Evolutionary conservation across 106 monocot species (phyloP).

Genomic region (Dioscorea zingiberensis): DNA sequence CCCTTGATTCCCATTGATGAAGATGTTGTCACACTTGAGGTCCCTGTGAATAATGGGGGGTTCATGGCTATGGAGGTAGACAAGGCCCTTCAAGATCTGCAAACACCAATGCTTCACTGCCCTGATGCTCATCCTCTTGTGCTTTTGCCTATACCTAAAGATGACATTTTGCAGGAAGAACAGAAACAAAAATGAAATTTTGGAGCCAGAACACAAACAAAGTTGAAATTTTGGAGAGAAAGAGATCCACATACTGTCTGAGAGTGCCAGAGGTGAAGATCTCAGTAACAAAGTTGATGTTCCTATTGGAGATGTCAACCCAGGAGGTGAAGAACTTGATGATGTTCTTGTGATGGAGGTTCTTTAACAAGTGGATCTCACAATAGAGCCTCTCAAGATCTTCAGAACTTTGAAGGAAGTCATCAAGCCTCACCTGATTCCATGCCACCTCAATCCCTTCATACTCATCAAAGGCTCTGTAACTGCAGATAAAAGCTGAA

Average conservation of each 20-base stretch:
- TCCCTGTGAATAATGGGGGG: slow-evolving; percentile 94
- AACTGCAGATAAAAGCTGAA: slow-evolving; percentile 33
- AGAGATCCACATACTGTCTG: slow-evolving; percentile 54
- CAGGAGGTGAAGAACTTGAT: slow-evolving; percentile 41
- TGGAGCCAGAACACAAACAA: no score
- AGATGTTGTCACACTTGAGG: slow-evolving; percentile 98
- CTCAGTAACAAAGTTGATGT: slow-evolving; percentile 91
- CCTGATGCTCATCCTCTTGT: slow-evolving; percentile 65
- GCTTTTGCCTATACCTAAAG: slow-evolving; percentile 78
- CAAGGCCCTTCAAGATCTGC: slow-evolving; percentile 81
- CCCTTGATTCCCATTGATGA: slow-evolving; percentile 98
- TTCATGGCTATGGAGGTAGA: slow-evolving; percentile 87
- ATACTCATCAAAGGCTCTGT: slow-evolving; percentile 53
- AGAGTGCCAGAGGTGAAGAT: slow-evolving; percentile 98
- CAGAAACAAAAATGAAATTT: no score
- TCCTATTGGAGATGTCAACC: slow-evolving; percentile 60
- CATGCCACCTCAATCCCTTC: slow-evolving; percentile 50
- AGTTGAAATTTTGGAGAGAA: no score
- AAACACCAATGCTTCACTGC: slow-evolving; percentile 98
- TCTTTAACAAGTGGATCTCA: slow-evolving; percentile 48
- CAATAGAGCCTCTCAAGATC: slow-evolving; percentile 45
- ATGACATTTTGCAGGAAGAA: not conserved
- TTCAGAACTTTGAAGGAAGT: slow-evolving; percentile 20
- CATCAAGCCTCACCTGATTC: slow-evolving; percentile 41
- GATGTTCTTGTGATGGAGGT: slow-evolving; percentile 27